Percentiles rank a stretch among this genome's conserved stretches.
Evolutionary conservation across 106 monocot genomes (phyloP).

Genomic region (Dendrobium catenatum): DNA sequence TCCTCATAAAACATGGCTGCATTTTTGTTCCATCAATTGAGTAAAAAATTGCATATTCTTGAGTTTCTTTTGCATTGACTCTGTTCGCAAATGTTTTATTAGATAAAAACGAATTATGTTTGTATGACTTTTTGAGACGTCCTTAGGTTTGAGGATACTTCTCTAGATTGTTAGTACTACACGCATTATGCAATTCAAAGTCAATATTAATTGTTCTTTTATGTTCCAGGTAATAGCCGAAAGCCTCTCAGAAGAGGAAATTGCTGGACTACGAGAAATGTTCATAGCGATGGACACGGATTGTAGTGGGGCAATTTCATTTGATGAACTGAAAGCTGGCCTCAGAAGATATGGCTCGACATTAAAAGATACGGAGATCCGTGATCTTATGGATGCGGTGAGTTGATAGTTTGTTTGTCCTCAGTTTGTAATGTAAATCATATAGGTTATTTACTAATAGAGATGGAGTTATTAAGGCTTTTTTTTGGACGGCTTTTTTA

Average conservation of each 20-base stretch:
- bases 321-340: constrained; percentile 65
- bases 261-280: constrained; percentile 77
- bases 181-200: no score
- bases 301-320: constrained; percentile 67
- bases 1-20: background rate
- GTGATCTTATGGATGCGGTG: constrained; percentile 66
- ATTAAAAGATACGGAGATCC: constrained; percentile 50
- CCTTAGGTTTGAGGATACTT: no score
- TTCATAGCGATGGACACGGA: constrained; percentile 70
- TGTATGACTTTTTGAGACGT: background rate
- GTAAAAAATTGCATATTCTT: no score
- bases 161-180: no score
- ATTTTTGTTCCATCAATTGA: no score
- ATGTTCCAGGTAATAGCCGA: constrained; percentile 48
- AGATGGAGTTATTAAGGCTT: no score
- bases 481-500: no score
- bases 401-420: background rate
- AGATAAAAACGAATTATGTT: background rate
- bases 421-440: background rate
- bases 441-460: no score
- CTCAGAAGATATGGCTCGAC: constrained; percentile 55
- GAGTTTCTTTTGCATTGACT: no score
- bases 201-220: background rate
- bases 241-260: constrained; percentile 64
- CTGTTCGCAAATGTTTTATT: no score